Conservation (phyloP, 2,329 filamentous ascomycete species). For the Diaporthe amygdali region DNA sequence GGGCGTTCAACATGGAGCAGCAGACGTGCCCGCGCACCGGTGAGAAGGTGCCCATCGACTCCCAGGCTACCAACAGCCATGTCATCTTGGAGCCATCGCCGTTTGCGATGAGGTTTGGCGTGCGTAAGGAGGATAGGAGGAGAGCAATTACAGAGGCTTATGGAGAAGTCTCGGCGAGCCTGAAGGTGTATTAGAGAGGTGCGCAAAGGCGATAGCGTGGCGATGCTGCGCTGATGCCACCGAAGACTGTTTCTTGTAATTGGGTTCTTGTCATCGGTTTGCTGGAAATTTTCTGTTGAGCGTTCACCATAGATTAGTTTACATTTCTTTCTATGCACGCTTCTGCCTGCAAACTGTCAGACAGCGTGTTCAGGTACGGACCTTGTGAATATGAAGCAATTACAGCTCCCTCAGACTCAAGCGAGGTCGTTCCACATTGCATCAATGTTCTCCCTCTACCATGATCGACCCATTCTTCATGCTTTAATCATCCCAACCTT, state of each 20-base stretch:
- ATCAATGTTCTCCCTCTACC: too few relatives aligned
- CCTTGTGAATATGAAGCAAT: too few relatives aligned
- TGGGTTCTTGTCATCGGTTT: background rate
- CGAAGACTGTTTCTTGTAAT: background rate
- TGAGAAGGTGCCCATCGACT: conserved; percentile 48
- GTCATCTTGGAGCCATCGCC: conserved; percentile 57
- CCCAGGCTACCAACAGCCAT: conserved; percentile 56
- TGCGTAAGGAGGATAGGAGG: conserved; percentile 45
- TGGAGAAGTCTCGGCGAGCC: conserved; percentile 35
- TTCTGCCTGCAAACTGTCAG: too few relatives aligned
- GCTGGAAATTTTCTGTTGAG: background rate
- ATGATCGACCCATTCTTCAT: too few relatives aligned
- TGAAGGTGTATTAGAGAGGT: conserved; percentile 33
- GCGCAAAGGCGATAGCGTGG: background rate
- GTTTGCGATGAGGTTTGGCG: conserved; percentile 51
- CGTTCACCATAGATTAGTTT: background rate
- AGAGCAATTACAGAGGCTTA: conserved; percentile 44
- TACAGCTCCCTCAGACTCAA: too few relatives aligned
- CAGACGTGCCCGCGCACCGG: conserved; percentile 49
- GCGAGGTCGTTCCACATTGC: too few relatives aligned
- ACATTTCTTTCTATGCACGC: too few relatives aligned
- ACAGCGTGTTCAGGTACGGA: too few relatives aligned
- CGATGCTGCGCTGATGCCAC: background rate
- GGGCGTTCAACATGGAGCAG: conserved; percentile 51
- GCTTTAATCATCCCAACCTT: too few relatives aligned